Conservation (phyloP, 495 filamentous ascomycete genomes). For the Parmelia sp. region DNA sequence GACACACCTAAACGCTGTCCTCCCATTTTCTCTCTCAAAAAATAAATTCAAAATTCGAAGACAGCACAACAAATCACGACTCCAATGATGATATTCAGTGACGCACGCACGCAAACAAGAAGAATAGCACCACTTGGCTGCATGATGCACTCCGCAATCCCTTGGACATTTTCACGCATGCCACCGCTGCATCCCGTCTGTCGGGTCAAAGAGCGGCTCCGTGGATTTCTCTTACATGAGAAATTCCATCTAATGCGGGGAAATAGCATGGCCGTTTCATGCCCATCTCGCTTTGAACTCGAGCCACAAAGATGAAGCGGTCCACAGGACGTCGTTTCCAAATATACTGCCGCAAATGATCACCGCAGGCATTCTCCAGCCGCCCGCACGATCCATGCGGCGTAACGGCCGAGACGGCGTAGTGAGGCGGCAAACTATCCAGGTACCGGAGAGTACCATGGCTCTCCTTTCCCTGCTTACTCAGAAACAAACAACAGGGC, state of each 20-base stretch:
- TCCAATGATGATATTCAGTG: too few relatives aligned
- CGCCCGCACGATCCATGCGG: neutral
- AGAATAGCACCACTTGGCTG: neutral
- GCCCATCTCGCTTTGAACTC: neutral
- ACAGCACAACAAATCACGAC: neutral
- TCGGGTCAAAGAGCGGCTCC: neutral
- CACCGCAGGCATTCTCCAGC: conserved; percentile 2
- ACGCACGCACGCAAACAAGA: neutral
- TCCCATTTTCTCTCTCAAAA: neutral
- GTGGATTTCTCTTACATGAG: neutral
- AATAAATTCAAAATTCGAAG: too few relatives aligned
- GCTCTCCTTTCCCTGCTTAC: too few relatives aligned
- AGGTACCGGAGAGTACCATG: neutral
- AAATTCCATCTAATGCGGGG: neutral
- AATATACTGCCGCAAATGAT: conserved; percentile 2
- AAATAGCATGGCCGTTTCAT: neutral
- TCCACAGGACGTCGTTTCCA: neutral
- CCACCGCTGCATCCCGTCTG: neutral
- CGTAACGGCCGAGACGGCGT: neutral
- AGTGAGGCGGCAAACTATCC: neutral
- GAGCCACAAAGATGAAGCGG: neutral
- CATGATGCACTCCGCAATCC: neutral
- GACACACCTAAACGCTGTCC: neutral
- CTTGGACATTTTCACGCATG: neutral
- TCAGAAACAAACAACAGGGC: neutral